Percentiles rank a stretch among this genome's conserved stretches.
Conservation (phyloP, 2,329 filamentous ascomycete genomes). For the Aspergillus thermomutatus region DNA sequence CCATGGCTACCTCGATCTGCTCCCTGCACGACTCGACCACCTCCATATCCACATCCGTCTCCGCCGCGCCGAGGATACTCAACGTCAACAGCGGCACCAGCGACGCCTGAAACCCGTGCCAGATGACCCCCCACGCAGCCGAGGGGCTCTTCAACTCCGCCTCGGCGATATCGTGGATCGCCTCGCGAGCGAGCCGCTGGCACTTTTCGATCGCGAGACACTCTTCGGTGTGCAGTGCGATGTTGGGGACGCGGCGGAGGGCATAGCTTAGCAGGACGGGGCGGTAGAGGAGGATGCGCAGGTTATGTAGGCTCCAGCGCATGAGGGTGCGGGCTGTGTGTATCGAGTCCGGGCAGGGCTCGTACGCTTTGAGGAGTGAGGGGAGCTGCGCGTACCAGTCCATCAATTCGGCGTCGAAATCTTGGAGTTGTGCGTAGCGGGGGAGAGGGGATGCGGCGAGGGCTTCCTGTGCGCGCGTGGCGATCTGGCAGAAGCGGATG, state of each 20-base stretch:
- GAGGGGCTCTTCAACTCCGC: slow-evolving; percentile 69
- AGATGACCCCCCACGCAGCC: slow-evolving; percentile 73
- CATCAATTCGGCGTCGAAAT: slow-evolving; percentile 63
- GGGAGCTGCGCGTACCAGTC: slow-evolving; percentile 69
- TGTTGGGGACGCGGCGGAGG: slow-evolving; percentile 47
- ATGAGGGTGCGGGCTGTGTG: slow-evolving; percentile 68
- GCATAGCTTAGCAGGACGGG: slow-evolving; percentile 65
- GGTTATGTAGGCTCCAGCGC: slow-evolving; percentile 76
- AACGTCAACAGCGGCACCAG: slow-evolving; percentile 63
- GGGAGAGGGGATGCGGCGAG: slow-evolving; percentile 65
- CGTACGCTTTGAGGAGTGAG: slow-evolving; percentile 58
- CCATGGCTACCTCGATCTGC: neutral
- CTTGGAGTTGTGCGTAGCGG: slow-evolving; percentile 58
- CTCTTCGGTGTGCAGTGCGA: slow-evolving; percentile 56
- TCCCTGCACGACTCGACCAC: neutral
- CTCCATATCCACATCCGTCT: neutral
- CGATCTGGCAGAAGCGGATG: slow-evolving; percentile 72
- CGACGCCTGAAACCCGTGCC: slow-evolving; percentile 73
- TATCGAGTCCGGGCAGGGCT: slow-evolving; percentile 65
- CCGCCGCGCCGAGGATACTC: neutral
- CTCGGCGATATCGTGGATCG: slow-evolving; percentile 65
- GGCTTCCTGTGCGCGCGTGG: slow-evolving; percentile 69
- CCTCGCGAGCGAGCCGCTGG: slow-evolving; percentile 63
- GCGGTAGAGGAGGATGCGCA: slow-evolving; percentile 69
- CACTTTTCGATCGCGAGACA: slow-evolving; percentile 64